Evolutionary conservation across 331 rosid genomes (phyloP), one percentile per base, ranked within the genome.

Genomic region (Acacia concinna): DNA sequence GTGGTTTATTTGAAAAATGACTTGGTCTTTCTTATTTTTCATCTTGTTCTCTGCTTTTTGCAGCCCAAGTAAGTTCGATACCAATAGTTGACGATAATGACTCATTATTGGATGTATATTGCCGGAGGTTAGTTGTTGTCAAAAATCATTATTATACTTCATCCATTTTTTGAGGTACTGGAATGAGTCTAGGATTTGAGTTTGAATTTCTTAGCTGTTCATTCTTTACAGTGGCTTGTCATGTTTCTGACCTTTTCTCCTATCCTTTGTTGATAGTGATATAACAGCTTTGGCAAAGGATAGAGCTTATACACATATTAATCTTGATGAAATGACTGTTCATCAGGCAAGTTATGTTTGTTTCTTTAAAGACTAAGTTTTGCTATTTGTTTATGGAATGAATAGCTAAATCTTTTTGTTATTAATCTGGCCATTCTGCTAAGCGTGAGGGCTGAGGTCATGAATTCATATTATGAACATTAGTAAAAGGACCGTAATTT

Each of bases 281-380:
- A 91, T 91, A 75, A 91, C 94, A 34, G 94, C 97, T 78, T 87
- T 91, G 88, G 97, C 97, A 54, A 91, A 86, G 86, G 97, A 89
- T 83, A 88, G 90, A 85, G 97, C 90, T 32, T 91, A 91, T 57
- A 81, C 97, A 27, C 91, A 85, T 70, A 91, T 88, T 62, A 89
- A 88, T 81, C 90, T 91, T 74, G 92, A 91, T 65, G 97, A 91
- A 78, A 86, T 91, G 90, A 89, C 91, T 65, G 84, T 91, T 83
- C 94, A 91, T 64, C 94, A 88, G 97, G 97, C 84, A 82, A 84
- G 43, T 72, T 15, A 28, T 37, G 12, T 31, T 60, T 25, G 4
- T 21, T 77, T 34, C 5, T 59, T 56, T 17, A 35, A 1, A 20
- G 6, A 38, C 6, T 11, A 56, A 41, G 31, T 44, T 13, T 43